Evolutionary conservation across 2,329 filamentous ascomycete genomes (phyloP).

Genomic region (Monosporascus sp.): DNA sequence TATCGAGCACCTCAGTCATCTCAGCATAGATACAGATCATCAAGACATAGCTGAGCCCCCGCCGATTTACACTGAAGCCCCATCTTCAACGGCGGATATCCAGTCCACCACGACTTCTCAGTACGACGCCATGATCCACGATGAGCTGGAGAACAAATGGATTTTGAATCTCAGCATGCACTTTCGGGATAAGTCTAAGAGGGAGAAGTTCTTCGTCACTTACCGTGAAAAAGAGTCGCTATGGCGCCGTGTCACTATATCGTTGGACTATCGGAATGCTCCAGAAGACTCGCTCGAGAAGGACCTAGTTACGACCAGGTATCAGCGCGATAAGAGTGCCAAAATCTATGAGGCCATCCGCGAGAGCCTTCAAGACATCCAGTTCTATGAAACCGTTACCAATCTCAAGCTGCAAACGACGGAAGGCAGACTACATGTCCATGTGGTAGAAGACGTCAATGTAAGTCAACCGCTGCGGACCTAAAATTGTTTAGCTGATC

Average conservation of each 20-base stretch:
- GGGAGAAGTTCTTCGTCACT: conserved; percentile 97
- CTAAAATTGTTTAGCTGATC: conserved; percentile 3
- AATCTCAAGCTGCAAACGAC: conserved; percentile 91
- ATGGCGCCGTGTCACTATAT: conserved; percentile 88
- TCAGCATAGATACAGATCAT: conserved; percentile 14
- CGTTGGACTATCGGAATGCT: conserved; percentile 83
- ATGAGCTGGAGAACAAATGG: conserved; percentile 84
- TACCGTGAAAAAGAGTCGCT: conserved; percentile 74
- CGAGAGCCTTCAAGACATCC: conserved; percentile 85
- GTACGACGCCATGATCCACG: conserved; percentile 62
- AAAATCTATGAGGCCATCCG: conserved; percentile 93
- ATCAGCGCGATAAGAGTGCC: conserved; percentile 85
- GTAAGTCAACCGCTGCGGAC: conserved; percentile 34
- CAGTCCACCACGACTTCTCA: conserved; percentile 46
- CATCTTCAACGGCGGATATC: conserved; percentile 30
- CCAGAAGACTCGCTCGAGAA: conserved; percentile 77
- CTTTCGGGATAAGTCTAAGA: conserved; percentile 84
- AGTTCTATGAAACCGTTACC: conserved; percentile 93
- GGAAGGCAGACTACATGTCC: conserved; percentile 84
- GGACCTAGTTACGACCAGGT: conserved; percentile 71
- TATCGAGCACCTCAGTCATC: conserved; percentile 15
- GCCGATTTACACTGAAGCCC: conserved; percentile 10
- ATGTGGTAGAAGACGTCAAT: conserved; percentile 95
- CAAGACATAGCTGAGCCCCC: conserved; percentile 23
- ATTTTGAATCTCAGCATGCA: conserved; percentile 98